These are phyloP conservation scores for Gracilaria caudata DNA, from an alignment of 23 red algal genomes.

Conservation along the genomic window DNA sequence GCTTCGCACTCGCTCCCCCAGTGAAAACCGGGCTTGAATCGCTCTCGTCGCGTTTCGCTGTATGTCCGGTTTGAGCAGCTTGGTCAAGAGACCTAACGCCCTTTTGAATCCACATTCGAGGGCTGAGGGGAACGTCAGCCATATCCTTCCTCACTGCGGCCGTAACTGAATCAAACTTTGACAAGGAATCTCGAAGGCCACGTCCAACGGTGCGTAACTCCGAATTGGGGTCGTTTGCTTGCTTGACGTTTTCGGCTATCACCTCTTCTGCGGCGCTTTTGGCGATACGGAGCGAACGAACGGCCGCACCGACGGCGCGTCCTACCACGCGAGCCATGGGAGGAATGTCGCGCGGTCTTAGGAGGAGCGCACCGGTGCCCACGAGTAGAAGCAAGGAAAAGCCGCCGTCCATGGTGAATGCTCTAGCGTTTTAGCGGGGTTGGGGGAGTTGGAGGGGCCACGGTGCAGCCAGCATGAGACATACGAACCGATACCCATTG, in stretches of 20 bases:
- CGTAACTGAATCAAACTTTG: conserved; percentile 43
- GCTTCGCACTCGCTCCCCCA: not conserved
- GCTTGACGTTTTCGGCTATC: conserved; percentile 18
- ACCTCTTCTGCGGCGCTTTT: conserved; percentile 36
- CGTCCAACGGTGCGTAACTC: not conserved
- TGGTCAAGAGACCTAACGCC: conserved; percentile 14
- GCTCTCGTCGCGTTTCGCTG: not conserved
- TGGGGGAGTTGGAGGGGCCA: not conserved
- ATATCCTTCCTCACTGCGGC: conserved; percentile 37
- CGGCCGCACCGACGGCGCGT: conserved; percentile 15
- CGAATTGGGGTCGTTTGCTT: not conserved
- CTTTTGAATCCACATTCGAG: conserved; percentile 26
- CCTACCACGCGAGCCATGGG: conserved; percentile 22
- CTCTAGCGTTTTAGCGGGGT: not conserved
- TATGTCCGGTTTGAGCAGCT: not conserved
- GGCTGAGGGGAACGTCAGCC: conserved; percentile 35
- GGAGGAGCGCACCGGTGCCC: conserved; percentile 23
- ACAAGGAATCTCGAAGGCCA: conserved; percentile 39
- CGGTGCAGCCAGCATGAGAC: not conserved
- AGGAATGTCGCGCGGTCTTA: conserved; percentile 50
- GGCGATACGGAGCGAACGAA: conserved; percentile 9
- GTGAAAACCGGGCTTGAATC: not conserved
- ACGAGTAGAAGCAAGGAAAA: conserved; percentile 13
- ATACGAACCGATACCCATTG: not conserved
- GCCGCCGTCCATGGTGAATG: not conserved